Conservation (phyloP, 2,329 filamentous ascomycete species). For the Hypoxylon sp. region DNA sequence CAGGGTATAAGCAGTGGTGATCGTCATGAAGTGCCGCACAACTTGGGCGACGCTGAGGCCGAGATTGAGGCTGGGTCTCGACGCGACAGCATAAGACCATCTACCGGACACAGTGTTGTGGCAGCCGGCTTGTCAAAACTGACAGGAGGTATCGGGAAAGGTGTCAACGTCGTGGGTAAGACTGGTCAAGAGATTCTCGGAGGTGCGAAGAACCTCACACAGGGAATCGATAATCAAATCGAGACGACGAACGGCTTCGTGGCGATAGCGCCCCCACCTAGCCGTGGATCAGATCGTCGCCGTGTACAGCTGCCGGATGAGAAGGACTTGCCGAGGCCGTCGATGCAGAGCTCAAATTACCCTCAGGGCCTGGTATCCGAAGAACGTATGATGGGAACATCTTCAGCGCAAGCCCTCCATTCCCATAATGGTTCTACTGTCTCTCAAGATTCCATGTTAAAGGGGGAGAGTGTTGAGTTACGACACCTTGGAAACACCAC, state of each 20-base stretch:
- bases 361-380: conserved; percentile 42
- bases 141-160: conserved; percentile 65
- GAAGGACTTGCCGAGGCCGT: conserved; percentile 52
- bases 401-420: conserved; percentile 48
- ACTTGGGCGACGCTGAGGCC: conserved; percentile 60
- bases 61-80: conserved; percentile 44
- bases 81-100: conserved; percentile 39
- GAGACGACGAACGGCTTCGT: conserved; percentile 71
- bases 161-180: conserved; percentile 59
- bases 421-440: conserved; percentile 57
- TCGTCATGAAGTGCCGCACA: conserved; percentile 68
- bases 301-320: conserved; percentile 55
- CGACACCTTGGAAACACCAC: conserved; percentile 64
- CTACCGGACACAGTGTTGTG: conserved; percentile 52
- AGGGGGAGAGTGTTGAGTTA: conserved; percentile 54
- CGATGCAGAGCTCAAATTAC: conserved; percentile 45
- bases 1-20: conserved; percentile 68
- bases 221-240: conserved; percentile 66
- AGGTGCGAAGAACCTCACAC: conserved; percentile 63
- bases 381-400: conserved; percentile 51
- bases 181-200: conserved; percentile 63
- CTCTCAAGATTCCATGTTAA: conserved; percentile 60
- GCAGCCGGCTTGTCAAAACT: conserved; percentile 62
- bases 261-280: conserved; percentile 51
- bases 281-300: conserved; percentile 49